Evolutionary conservation across 257 asterid species (phyloP), one percentile per base, ranked within the genome.

Genomic region (Fraxinus americana): DNA sequence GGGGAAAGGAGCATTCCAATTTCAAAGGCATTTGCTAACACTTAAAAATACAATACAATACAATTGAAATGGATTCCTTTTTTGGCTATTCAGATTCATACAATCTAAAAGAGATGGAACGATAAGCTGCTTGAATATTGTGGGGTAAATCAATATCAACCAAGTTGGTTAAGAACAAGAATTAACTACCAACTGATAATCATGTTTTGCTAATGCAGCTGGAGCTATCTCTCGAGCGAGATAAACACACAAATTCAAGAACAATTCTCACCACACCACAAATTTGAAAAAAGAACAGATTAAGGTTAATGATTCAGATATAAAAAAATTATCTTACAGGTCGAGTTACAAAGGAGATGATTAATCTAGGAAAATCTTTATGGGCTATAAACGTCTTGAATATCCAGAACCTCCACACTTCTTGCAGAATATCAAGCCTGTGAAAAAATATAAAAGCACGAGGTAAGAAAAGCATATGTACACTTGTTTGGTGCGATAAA

Each of bases 341-440:
- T 67, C 41, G 39, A 67, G 29, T 32, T 61, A 73, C 77, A 78
- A 16, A 30, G 34, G 30, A 61, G 78, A 66, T 38, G 63, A 78
- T 71, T n/a, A 36, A 63, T 63, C 76, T 34, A 27, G 63, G 39
- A 73, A 81, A 61, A 61, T 9, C 63, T 73, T 34, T 70, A 72
- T 6, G 63, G 66, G 78, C 85, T 78, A 93, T 75, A 93, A 57
- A 70, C 97, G 94, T 79, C 86, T 92, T 23, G 99, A 90, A 83
- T 94, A 94, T 78, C 99, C 99, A 61, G 99, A 91, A 68, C 99
- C 99, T 71, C 89, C 88, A 81, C 99, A 94, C 77, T 87, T 94
- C 92, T 94, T 94, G 95, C 98, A 94, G 39, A 94, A 89, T 81
- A 94, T 75, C 88, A 92, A 82, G 59, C 98, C 99, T 92, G 89